Base-by-base conservation (phyloP, 305 asterid genomes). In the Rubia peregrina region DNA sequence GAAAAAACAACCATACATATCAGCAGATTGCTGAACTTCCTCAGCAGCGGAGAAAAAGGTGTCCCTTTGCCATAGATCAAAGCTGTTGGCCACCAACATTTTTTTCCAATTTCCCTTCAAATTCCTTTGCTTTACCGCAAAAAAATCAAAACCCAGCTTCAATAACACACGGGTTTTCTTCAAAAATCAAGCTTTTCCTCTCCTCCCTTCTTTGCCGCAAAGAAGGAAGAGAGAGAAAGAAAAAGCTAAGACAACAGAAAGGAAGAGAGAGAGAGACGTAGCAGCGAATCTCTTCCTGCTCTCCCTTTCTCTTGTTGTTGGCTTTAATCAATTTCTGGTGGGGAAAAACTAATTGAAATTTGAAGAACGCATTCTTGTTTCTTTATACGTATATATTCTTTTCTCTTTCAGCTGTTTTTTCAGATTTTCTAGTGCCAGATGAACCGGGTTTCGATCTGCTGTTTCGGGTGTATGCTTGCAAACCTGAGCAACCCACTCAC, bases 1-100 rank as follows among this genome's bases (percentile, higher is more conserved):
- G 65, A 26, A 66, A 40, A 59, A 33, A 19, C 9, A 69, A 56
- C 73, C 74, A 70, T 69, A 89, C 96, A 84, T 76, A 78, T 91
- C 97, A 41, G 95, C 86, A 68, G 97, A 91, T 75, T 84, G 86
- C 71, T 91, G 97, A 80, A 91, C 95, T 83, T 91, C 97, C 77
- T 91, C 97, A 22, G 97, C 97, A 36, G 97, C 96, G 63, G 90
- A 82, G 70, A 89, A 91, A 79, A 91, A 89, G 73, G 89, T 71
- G 68, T 91, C 97, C 62, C 86, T 91, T 75, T 86, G 96, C 96
- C 97, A 91, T 79, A 89, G 83, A 86, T 91, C 95, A 81, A 89
- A 87, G 79, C 87, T 88, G 74, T 85, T 84, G 1, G 88, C 88
- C 74, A 89, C 96, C 89, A 89, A 77, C 96, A 89, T 91, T 76